phyloP scores from a whole-genome alignment of 768 basidiomycete species.

The Leucosporidium scottii region DNA sequence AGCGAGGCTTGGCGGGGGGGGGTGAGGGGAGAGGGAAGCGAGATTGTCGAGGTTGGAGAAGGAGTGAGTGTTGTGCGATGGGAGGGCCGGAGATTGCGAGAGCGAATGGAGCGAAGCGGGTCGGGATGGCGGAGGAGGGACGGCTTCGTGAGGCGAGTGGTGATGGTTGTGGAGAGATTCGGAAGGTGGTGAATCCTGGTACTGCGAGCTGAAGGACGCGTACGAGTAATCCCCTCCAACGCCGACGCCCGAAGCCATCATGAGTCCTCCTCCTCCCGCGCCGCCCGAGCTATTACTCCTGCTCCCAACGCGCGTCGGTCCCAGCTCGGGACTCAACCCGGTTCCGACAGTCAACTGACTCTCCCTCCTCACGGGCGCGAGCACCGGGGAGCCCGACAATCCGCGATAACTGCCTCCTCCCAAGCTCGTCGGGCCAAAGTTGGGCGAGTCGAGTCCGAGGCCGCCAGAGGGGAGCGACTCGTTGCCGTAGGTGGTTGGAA shows the following conservation, averaged over 20 bases:
- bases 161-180: not conserved
- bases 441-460: not conserved
- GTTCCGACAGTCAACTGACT: constrained; percentile 6
- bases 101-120: constrained; percentile 7
- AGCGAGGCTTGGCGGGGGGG: constrained; percentile 3
- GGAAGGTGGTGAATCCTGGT: not conserved
- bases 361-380: not conserved
- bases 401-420: not conserved
- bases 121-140: not conserved
- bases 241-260: constrained; percentile 1
- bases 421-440: not conserved
- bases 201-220: constrained; percentile 6
- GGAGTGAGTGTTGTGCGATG: not conserved
- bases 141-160: not conserved
- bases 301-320: not conserved
- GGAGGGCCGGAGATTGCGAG: constrained; percentile 13
- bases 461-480: no score
- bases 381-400: not conserved
- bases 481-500: constrained; percentile 1
- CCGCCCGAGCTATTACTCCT: not conserved
- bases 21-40: not conserved
- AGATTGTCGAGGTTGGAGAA: not conserved
- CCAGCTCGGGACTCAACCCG: constrained; percentile 7
- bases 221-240: not conserved
- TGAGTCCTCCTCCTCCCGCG: not conserved